Conservation (phyloP, 1,284 basidiomycete genomes). For the Apiotrichum veenhuisii region DNA sequence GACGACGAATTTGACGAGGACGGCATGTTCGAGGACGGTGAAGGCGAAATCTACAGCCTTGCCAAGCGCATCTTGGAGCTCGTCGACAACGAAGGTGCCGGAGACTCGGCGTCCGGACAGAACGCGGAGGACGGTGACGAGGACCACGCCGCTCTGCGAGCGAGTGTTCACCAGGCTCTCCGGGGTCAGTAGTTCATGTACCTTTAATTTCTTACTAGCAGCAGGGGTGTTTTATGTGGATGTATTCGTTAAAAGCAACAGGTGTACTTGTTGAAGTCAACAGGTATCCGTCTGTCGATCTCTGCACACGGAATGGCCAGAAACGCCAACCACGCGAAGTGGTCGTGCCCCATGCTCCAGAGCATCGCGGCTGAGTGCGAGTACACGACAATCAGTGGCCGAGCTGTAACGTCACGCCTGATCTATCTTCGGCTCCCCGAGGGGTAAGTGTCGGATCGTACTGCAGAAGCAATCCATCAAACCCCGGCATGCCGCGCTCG, state of each 20-base stretch:
- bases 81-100: conserved; percentile 55
- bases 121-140: conserved; percentile 25
- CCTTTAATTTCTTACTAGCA: background rate
- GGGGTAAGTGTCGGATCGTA: too few relatives aligned
- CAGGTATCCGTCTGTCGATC: too few relatives aligned
- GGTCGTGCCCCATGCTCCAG: too few relatives aligned
- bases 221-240: background rate
- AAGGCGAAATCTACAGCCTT: conserved; percentile 71
- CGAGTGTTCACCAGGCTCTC: conserved; percentile 46
- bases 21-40: conserved; percentile 56
- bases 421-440: too few relatives aligned
- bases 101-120: conserved; percentile 5
- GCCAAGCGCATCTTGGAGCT: conserved; percentile 80
- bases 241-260: background rate
- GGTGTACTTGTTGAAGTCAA: background rate
- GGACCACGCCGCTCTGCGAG: conserved; percentile 41
- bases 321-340: too few relatives aligned
- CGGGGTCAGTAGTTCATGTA: conserved; percentile 19
- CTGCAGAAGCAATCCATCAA: too few relatives aligned
- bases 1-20: conserved; percentile 71
- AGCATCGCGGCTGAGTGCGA: too few relatives aligned
- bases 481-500: too few relatives aligned
- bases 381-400: too few relatives aligned
- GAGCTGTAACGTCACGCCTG: too few relatives aligned
- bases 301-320: too few relatives aligned